These are phyloP conservation scores for Linnemannia zychae DNA, from an alignment of 192 early-diverging fungal species.

Conservation along the genomic window DNA sequence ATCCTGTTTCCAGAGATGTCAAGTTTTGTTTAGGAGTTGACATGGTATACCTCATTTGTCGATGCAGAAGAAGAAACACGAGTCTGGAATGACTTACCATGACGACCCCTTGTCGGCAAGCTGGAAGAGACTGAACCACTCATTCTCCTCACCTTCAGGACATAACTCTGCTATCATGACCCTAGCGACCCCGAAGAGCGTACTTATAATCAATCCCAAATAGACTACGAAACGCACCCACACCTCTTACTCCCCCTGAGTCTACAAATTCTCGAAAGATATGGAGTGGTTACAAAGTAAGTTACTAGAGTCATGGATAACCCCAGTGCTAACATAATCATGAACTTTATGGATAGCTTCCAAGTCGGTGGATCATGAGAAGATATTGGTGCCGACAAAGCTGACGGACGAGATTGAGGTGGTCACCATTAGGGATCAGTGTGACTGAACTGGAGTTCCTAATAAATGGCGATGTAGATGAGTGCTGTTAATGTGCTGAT, in stretches of 20 bases:
- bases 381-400: slow-evolving; percentile 64
- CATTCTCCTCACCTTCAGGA: slow-evolving; percentile 70
- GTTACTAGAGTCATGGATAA: slow-evolving; percentile 59
- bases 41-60: no score
- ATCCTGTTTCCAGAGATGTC: slow-evolving; percentile 48
- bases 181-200: slow-evolving; percentile 64
- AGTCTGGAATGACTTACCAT: slow-evolving; percentile 40
- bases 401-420: slow-evolving; percentile 61
- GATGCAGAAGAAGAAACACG: background rate
- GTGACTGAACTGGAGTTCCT: slow-evolving; percentile 65
- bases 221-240: slow-evolving; percentile 33
- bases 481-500: slow-evolving; percentile 64
- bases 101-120: slow-evolving; percentile 71
- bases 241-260: slow-evolving; percentile 48
- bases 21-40: background rate
- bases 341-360: slow-evolving; percentile 58
- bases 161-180: slow-evolving; percentile 71
- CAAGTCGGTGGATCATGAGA: slow-evolving; percentile 60
- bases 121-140: slow-evolving; percentile 75
- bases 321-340: slow-evolving; percentile 57
- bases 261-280: slow-evolving; percentile 57
- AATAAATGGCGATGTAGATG: slow-evolving; percentile 68
- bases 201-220: slow-evolving; percentile 64
- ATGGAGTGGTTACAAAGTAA: slow-evolving; percentile 65
- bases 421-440: slow-evolving; percentile 62